Conservation (phyloP, 371 early-diverging fungal genomes). For the Hamiltosporidium tvaerminnensis region DNA sequence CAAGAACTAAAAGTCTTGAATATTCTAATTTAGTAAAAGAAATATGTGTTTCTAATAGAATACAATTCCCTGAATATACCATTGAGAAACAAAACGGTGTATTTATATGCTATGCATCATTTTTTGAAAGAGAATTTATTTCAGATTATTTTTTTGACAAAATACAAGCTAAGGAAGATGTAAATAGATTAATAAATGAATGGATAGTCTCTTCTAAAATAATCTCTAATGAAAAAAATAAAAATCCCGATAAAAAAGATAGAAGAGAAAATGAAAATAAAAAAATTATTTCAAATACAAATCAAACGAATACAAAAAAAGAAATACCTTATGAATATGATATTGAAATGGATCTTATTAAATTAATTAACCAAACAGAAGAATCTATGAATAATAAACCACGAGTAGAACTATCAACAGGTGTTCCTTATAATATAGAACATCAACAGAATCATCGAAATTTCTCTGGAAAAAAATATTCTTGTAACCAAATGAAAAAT, state of each 20-base stretch:
- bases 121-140: slow-evolving; percentile 6
- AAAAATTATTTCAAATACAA: too few relatives aligned
- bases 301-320: too few relatives aligned
- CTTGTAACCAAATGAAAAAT: too few relatives aligned
- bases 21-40: neutral
- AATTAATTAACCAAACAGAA: too few relatives aligned
- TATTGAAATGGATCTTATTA: too few relatives aligned
- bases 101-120: slow-evolving; percentile 11
- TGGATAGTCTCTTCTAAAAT: neutral
- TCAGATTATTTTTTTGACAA: slow-evolving; percentile 9
- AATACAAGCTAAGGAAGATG: slow-evolving; percentile 11
- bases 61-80: slow-evolving; percentile 9
- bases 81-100: slow-evolving; percentile 12
- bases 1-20: neutral
- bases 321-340: too few relatives aligned
- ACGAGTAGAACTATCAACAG: too few relatives aligned
- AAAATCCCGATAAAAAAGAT: neutral
- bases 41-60: neutral
- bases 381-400: too few relatives aligned
- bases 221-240: neutral
- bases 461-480: too few relatives aligned
- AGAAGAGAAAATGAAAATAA: neutral
- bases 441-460: too few relatives aligned
- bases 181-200: slow-evolving; percentile 7
- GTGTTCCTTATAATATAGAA: too few relatives aligned